A percentile compares a stretch with the other conserved stretches of the same genome.
phyloP scores from a whole-genome alignment of 352 stramenopile species.

The Globisporangium spiculum region DNA sequence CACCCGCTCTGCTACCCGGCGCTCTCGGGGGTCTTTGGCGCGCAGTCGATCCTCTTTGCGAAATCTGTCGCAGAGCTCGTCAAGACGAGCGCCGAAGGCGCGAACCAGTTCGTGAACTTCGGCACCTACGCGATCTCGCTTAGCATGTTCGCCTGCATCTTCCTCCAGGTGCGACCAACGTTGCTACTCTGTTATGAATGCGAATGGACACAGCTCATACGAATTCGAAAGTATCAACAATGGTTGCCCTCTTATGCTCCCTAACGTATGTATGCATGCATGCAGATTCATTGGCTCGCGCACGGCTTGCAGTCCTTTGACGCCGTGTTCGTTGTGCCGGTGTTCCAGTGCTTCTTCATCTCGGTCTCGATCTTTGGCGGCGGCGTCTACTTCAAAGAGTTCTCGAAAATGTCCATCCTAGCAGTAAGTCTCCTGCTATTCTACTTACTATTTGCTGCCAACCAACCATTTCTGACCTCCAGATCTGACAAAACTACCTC shows the following conservation, averaged over 20 bases:
- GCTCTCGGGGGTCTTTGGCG: slow-evolving; percentile 72
- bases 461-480: neutral
- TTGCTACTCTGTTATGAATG: neutral
- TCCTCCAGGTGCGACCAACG: slow-evolving; percentile 50
- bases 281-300: slow-evolving; percentile 84
- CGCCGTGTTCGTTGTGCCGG: slow-evolving; percentile 81
- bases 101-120: slow-evolving; percentile 66
- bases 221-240: neutral
- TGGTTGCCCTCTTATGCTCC: neutral
- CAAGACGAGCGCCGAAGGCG: slow-evolving; percentile 71
- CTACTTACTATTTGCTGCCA: too few species aligned
- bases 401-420: slow-evolving; percentile 47
- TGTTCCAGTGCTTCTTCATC: slow-evolving; percentile 91
- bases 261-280: neutral
- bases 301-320: slow-evolving; percentile 80
- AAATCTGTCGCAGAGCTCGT: slow-evolving; percentile 82
- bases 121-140: slow-evolving; percentile 81
- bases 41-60: slow-evolving; percentile 79
- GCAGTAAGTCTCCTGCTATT: slow-evolving; percentile 22
- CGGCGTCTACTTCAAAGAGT: slow-evolving; percentile 89
- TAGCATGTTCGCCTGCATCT: slow-evolving; percentile 77
- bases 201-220: neutral
- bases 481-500: neutral
- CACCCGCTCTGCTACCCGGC: slow-evolving; percentile 73
- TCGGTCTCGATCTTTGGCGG: slow-evolving; percentile 87